phyloP scores from a whole-genome alignment of 345 rosid species.

The Lagerstroemia speciosa region DNA sequence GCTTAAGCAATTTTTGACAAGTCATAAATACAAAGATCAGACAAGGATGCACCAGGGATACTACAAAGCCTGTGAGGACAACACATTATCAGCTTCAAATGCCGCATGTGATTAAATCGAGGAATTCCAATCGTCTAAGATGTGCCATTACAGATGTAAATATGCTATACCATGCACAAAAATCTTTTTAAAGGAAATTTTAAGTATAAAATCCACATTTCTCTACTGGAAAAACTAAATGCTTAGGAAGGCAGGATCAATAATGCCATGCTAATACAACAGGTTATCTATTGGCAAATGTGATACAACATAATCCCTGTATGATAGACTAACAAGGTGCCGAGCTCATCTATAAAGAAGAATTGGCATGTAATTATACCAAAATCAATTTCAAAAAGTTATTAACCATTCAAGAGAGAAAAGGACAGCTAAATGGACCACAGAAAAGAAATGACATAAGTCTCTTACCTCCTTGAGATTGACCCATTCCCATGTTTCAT shows the following conservation, averaged over 20 bases:
- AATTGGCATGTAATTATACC: background rate
- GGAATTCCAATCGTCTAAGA: background rate
- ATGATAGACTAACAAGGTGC: background rate
- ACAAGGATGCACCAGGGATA: background rate
- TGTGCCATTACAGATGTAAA: background rate
- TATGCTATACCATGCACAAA: background rate
- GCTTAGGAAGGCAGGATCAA: background rate
- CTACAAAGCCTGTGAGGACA: background rate
- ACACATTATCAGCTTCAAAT: background rate
- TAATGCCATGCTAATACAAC: background rate
- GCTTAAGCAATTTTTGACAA: background rate
- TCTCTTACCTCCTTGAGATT: constrained; percentile 88
- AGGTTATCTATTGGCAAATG: background rate
- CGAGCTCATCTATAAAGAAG: background rate
- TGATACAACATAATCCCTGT: too few relatives aligned
- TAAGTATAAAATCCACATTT: background rate
- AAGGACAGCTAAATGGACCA: background rate
- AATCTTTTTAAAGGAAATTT: background rate
- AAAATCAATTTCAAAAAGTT: background rate
- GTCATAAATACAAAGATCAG: background rate
- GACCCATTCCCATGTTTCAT: constrained; percentile 99
- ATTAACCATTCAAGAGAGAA: background rate
- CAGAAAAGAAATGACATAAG: background rate
- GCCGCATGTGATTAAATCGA: background rate
- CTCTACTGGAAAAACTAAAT: background rate